Evolutionary conservation across 306 rosid genomes (phyloP), one percentile per base, ranked within the genome.

Genomic region (Alnus glutinosa): DNA sequence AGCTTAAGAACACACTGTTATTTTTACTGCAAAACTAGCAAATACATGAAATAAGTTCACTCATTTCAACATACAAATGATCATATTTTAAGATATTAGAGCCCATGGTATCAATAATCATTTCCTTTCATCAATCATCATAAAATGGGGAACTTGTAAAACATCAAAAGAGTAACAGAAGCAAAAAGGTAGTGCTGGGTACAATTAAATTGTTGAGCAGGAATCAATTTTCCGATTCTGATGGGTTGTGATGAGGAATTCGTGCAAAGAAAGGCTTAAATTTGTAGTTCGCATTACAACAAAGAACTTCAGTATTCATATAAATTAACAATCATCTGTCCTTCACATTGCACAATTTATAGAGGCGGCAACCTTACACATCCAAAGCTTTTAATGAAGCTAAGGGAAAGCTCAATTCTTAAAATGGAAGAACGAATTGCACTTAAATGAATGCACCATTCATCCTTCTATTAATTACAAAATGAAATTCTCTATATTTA

Each of bases 91-190:
- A 78, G 36, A 71, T 64, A 28, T 11, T 46, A 42, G n/a, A 47
- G 36, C 51, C 71, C 67, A 11, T 15, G 75, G 23, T 71, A 48
- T 59, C 76, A 23, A 23, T 23, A 23, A 23, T 23, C 28, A 23
- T 23, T 67, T 74, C 50, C 74, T 70, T 48, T 78, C 61, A 54
- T 76, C 42, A 74, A 74, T 12, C 57, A 81, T 28, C 52, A 74
- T 59, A 37, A 51, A 70, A 54, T 15, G 11, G 42, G 68, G 16
- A 81, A 75, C 37, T 69, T 52, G 4, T 77, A 62, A 52, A 68
- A 61, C 30, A 23, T 59, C 44, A 54, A 61, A 55, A 80, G 69
- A 39, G 62, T 68, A 70, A 37, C 18, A 48, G 12, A 48, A 48
- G 37, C 19, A 70, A 4, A 70, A 28, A 28, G 11, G 72, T 67